Evolutionary conservation across 257 asterid species (phyloP), one percentile per base, ranked within the genome.

Genomic region (Penstemon davidsonii): DNA sequence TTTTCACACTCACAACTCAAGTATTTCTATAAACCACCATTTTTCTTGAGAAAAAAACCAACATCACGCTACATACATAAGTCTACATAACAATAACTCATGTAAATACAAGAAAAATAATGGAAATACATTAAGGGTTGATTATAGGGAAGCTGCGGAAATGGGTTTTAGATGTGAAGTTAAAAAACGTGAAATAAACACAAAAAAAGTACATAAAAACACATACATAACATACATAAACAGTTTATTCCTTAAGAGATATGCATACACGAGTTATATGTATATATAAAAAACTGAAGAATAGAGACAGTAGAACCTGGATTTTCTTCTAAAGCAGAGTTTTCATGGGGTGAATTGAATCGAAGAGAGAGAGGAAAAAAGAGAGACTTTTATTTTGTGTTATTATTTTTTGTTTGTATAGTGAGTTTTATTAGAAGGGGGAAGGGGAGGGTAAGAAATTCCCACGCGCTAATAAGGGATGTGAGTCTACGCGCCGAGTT

Each of bases 101-200:
- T 80, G 85, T 67, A 41, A 51, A 70, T 60, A 64, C 61, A 47
- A 18, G 59, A 19, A 71, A 37, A 64, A 69, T 4, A 36, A 68
- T 25, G 33, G 33, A 25, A 66, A 65, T 18, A 47, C 68, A 55
- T 39, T 53, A 50, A 51, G 56, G 69, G 43, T 58, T 60, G 72
- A 61, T 62, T 49, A 54, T 69, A 71, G 66, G 37, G 63, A 25
- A 68, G 38, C 75, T 49, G 75, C 60, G 75, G 45, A 57, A 64
- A 62, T 63, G 80, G 78, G 73, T 82, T 54, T 77, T 78, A 77
- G 80, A 80, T 74, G 78, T 63, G 76, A 75, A 73, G 78, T 75
- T 61, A 61, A 65, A 36, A 62, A 73, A 56, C 82, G 69, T 52
- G 39, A 74, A 77, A 77, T 68, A 80, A 69, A 5, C 41, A 69